These are phyloP conservation scores for Wallacemonas rigidus DNA, from an alignment of 208 protist species.

Conservation along the genomic window DNA sequence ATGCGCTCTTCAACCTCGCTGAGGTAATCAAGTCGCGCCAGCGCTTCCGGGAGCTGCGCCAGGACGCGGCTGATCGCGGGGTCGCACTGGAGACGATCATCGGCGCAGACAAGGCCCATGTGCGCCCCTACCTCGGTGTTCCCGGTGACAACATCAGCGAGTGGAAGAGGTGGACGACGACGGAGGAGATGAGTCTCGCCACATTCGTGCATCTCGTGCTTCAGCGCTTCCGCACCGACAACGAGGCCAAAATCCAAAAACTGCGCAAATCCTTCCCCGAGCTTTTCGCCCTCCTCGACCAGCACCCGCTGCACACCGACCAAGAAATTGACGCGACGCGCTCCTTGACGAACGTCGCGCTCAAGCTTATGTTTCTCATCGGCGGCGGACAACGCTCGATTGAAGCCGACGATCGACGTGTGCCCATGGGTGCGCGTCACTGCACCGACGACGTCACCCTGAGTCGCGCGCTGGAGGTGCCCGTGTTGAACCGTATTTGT, in stretches of 20 bases:
- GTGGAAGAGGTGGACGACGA: constrained; percentile 37
- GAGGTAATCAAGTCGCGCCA: constrained; percentile 39
- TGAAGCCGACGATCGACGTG: constrained; percentile 47
- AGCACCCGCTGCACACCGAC: constrained; percentile 23
- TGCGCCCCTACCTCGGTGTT: constrained; percentile 31
- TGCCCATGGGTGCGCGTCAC: constrained; percentile 22
- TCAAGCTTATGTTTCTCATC: constrained; percentile 67
- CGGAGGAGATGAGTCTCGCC: constrained; percentile 44
- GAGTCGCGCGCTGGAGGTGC: constrained; percentile 48
- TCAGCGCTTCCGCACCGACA: constrained; percentile 34
- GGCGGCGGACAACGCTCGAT: constrained; percentile 65
- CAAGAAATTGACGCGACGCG: constrained; percentile 34
- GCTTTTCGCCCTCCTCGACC: constrained; percentile 34
- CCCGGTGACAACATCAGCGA: constrained; percentile 27
- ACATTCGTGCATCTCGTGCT: constrained; percentile 35
- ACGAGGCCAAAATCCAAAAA: constrained; percentile 28
- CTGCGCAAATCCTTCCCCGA: constrained; percentile 30
- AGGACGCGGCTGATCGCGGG: constrained; percentile 23
- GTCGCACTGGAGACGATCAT: constrained; percentile 34
- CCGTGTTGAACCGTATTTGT: constrained; percentile 50
- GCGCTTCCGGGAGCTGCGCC: constrained; percentile 25
- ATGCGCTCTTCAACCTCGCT: constrained; percentile 44
- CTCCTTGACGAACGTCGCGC: constrained; percentile 29
- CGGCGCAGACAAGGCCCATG: constrained; percentile 8
- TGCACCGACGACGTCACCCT: constrained; percentile 53